Percentiles rank a stretch among this genome's conserved stretches.
These are phyloP conservation scores for Gilbertella persicaria DNA, from an alignment of 371 early-diverging fungal species.

Conservation along the genomic window DNA sequence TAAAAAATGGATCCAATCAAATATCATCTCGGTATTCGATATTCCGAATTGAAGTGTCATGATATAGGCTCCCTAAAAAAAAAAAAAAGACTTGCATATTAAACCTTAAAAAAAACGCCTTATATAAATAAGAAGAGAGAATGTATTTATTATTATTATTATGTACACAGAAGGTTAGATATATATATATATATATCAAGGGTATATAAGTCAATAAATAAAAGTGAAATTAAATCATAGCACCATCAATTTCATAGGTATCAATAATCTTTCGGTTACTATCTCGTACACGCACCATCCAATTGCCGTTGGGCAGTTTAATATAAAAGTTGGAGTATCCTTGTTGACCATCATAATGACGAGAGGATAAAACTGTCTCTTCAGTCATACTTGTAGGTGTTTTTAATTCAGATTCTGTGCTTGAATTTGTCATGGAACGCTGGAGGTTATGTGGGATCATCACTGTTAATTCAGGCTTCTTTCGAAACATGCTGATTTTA, in stretches of 20 bases:
- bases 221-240: constrained; percentile 41
- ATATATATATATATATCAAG: too few relatives aligned
- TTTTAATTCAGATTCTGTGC: not conserved
- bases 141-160: too few relatives aligned
- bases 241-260: constrained; percentile 39
- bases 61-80: too few relatives aligned
- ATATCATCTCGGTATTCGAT: too few relatives aligned
- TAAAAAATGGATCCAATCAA: not conserved
- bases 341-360: constrained; percentile 11
- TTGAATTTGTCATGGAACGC: not conserved
- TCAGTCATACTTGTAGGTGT: constrained; percentile 7
- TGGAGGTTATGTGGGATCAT: not conserved
- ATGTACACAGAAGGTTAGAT: too few relatives aligned
- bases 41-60: too few relatives aligned
- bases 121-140: too few relatives aligned
- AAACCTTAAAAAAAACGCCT: too few relatives aligned
- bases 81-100: too few relatives aligned
- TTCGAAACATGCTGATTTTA: constrained; percentile 10
- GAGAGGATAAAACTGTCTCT: constrained; percentile 6
- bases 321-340: constrained; percentile 43
- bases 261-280: constrained; percentile 34
- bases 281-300: constrained; percentile 34
- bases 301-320: constrained; percentile 39
- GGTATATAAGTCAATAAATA: too few relatives aligned
- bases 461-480: constrained; percentile 2